These are phyloP conservation scores for Cytospora paraplurivora DNA, from an alignment of 2,329 filamentous ascomycete genomes.

Conservation along the genomic window DNA sequence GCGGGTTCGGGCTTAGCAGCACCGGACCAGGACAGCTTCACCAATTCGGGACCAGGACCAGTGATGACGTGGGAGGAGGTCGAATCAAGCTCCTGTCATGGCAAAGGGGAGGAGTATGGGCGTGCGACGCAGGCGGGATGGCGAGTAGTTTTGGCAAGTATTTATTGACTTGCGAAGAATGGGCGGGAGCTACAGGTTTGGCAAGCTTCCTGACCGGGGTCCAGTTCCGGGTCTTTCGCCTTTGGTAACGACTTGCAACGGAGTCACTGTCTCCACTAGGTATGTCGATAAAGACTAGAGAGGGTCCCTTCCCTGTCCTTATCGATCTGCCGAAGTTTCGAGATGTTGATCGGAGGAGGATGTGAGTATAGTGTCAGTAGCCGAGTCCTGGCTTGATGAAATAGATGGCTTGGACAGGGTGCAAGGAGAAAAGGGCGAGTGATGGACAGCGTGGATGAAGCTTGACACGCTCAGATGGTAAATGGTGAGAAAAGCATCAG, in stretches of 20 bases:
- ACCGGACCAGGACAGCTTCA: slow-evolving; percentile 15
- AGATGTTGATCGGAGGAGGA: neutral
- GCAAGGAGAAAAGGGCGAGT: neutral
- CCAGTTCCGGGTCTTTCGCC: neutral
- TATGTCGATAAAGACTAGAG: neutral
- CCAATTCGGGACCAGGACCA: slow-evolving; percentile 3
- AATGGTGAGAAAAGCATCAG: neutral
- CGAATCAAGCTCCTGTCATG: slow-evolving; percentile 23
- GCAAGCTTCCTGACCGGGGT: slow-evolving; percentile 1
- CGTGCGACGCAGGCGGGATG: neutral
- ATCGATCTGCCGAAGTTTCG: slow-evolving; percentile 1
- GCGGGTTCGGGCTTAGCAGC: slow-evolving; percentile 3
- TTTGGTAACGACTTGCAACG: neutral
- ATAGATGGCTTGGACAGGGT: neutral
- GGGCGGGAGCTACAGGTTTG: slow-evolving; percentile 6
- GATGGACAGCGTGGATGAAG: neutral
- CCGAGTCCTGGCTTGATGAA: neutral
- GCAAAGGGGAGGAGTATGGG: slow-evolving; percentile 2
- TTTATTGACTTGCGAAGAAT: slow-evolving; percentile 16
- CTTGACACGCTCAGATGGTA: neutral
- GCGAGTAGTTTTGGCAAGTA: neutral
- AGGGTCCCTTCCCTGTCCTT: slow-evolving; percentile 3
- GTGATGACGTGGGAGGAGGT: slow-evolving; percentile 2
- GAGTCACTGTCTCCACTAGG: neutral
- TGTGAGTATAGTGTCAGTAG: neutral